phyloP scores from a whole-genome alignment of 2,329 filamentous ascomycete species.

The Chaetothyriales sp. region DNA sequence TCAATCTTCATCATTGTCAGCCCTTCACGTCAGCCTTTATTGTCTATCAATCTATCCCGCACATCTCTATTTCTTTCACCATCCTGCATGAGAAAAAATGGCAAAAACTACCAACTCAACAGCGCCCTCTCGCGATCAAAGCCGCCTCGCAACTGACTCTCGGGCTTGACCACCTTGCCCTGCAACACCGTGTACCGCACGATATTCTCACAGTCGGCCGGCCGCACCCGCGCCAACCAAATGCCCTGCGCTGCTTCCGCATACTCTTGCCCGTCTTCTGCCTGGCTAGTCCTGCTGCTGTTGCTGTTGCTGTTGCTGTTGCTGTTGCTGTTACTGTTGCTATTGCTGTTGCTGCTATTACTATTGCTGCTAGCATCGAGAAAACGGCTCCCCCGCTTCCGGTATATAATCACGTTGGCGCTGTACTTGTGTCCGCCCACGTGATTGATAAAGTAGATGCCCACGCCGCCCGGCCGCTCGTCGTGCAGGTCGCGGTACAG shows the following conservation, averaged over 20 bases:
- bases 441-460: conserved; percentile 92
- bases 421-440: conserved; percentile 94
- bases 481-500: conserved; percentile 80
- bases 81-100: background rate
- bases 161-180: conserved; percentile 87
- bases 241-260: conserved; percentile 70
- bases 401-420: conserved; percentile 87
- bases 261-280: conserved; percentile 20
- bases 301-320: conserved; percentile 24
- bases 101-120: conserved; percentile 71
- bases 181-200: conserved; percentile 79
- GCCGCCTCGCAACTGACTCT: conserved; percentile 69
- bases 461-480: conserved; percentile 77
- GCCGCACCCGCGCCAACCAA: conserved; percentile 73
- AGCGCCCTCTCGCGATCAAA: conserved; percentile 73
- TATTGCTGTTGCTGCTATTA: conserved; percentile 11
- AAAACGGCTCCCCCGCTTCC: conserved; percentile 34
- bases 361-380: conserved; percentile 24
- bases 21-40: too few species aligned
- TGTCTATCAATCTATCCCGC: too few species aligned
- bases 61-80: too few species aligned
- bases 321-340: conserved; percentile 24
- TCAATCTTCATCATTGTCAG: too few species aligned
- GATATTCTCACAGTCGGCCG: conserved; percentile 87
- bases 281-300: too few species aligned